Percentiles rank a stretch among this genome's conserved stretches.
These are phyloP conservation scores for Cryptococcus floricola DNA, from an alignment of 1,284 basidiomycete genomes.

Conservation along the genomic window DNA sequence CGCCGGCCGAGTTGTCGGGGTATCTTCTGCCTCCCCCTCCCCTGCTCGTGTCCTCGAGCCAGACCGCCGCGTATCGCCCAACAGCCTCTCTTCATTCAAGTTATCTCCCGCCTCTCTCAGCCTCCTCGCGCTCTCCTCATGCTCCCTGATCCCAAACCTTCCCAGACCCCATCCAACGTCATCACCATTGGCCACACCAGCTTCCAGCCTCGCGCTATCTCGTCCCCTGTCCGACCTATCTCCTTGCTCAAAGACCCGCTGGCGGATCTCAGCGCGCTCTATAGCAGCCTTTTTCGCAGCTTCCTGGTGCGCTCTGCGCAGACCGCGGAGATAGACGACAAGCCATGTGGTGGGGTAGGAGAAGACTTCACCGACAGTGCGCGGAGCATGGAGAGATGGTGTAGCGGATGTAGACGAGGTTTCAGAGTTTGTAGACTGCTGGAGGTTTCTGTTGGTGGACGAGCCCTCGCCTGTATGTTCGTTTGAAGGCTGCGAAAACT, in stretches of 20 bases:
- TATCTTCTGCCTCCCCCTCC: constrained; percentile 64
- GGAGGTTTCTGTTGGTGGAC: neutral
- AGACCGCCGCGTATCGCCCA: constrained; percentile 3
- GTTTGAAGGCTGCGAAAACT: constrained; percentile 5
- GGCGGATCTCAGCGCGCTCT: constrained; percentile 37
- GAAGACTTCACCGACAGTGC: constrained; percentile 32
- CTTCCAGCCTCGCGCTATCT: constrained; percentile 2
- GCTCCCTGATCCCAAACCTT: constrained; percentile 60
- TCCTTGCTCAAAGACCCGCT: constrained; percentile 28
- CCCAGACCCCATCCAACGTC: constrained; percentile 70
- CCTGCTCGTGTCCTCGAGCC: constrained; percentile 39
- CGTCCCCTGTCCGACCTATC: constrained; percentile 3
- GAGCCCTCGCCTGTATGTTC: constrained; percentile 6
- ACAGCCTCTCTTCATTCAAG: constrained; percentile 27
- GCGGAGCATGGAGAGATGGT: constrained; percentile 39
- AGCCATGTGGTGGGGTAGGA: constrained; percentile 43
- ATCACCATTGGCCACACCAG: constrained; percentile 8
- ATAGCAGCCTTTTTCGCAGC: constrained; percentile 42
- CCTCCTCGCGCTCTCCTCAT: constrained; percentile 43
- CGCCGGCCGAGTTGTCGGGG: neutral
- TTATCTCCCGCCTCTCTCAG: constrained; percentile 38
- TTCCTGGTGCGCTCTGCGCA: constrained; percentile 47
- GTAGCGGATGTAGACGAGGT: constrained; percentile 45
- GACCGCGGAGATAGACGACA: constrained; percentile 41
- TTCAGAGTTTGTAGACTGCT: constrained; percentile 36